Evolutionary conservation across 257 asterid genomes (phyloP), one percentile per base, ranked within the genome.

Genomic region (Mitragyna speciosa): DNA sequence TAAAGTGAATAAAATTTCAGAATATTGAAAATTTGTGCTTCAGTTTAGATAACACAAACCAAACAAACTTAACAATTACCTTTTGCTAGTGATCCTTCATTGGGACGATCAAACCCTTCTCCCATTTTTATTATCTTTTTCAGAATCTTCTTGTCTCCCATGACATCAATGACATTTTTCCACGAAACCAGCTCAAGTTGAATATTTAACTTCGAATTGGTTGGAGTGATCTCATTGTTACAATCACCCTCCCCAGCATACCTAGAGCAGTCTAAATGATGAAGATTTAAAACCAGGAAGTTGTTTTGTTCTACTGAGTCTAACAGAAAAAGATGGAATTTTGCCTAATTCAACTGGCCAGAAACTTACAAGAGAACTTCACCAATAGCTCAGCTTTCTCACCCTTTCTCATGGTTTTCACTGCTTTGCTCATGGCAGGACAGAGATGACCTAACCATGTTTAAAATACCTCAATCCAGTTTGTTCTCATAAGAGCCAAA

Each of bases 391-490:
- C 90, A 77, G 89, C 90, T 70, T 83, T 84, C 80, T 91, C 96
- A 64, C 93, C 90, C 79, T 88, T 89, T 86, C 96, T 88, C 93
- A 91, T 89, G 67, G 93, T 88, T 80, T 82, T 91, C 71, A 84
- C 73, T 31, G 90, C 89, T 81, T 70, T 87, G 83, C 85, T 87
- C 87, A 91, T 85, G 81, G 92, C 93, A 80, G 93, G 87, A 82
- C 88, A 89, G 11, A 88, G 45, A 76, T 82, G 81, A 17, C 92
- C 95, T 91, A 82, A 79, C 20, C 72, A 73, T 74, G 36, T 3
- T 8, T n/a, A n/a, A 39, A 63, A 58, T 28, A 66, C 15, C 36
- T 45, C 70, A 30, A 58, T 6, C 22, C 45, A 45, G 36, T 45
- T 28, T 3, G 22, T 26, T 24, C 10, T 19, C 7, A 2, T 16